These are phyloP conservation scores for Crithidia brevicula DNA, from an alignment of 208 protist genomes.

Conservation along the genomic window DNA sequence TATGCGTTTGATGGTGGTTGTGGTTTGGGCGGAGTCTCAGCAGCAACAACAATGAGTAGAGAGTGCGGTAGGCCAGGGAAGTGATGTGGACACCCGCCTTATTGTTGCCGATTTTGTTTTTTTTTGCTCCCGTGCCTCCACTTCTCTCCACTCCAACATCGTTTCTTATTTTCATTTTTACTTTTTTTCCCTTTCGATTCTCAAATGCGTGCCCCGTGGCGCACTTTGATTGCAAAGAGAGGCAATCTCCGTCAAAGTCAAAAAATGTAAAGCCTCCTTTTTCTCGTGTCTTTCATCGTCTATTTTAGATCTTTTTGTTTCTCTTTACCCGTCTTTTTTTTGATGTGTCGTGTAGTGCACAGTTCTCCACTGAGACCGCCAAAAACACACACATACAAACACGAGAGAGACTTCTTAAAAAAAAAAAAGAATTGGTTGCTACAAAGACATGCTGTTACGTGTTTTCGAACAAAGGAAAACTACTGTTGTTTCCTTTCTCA, in stretches of 20 bases:
- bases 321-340: background rate
- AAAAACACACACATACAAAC: background rate
- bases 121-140: conserved; percentile 7
- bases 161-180: background rate
- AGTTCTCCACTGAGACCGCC: background rate
- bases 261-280: too few species aligned
- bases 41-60: too few species aligned
- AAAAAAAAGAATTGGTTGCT: too few species aligned
- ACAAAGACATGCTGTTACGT: too few species aligned
- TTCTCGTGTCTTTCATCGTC: conserved; percentile 6
- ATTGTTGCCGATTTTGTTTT: background rate
- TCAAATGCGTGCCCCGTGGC: conserved; percentile 3
- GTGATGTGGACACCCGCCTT: background rate
- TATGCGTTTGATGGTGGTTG: too few species aligned
- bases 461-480: background rate
- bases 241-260: background rate
- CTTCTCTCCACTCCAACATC: too few species aligned
- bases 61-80: too few species aligned
- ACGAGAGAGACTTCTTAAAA: too few species aligned
- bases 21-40: too few species aligned
- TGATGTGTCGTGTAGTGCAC: background rate
- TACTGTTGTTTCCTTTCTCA: too few species aligned
- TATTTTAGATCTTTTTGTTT: conserved; percentile 7
- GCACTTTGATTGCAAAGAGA: conserved; percentile 4
- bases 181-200: background rate